Evolutionary conservation across 148 eudicot genomes (phyloP), one percentile per base, ranked within the genome.

Genomic region (Dysphania ambrosioides): DNA sequence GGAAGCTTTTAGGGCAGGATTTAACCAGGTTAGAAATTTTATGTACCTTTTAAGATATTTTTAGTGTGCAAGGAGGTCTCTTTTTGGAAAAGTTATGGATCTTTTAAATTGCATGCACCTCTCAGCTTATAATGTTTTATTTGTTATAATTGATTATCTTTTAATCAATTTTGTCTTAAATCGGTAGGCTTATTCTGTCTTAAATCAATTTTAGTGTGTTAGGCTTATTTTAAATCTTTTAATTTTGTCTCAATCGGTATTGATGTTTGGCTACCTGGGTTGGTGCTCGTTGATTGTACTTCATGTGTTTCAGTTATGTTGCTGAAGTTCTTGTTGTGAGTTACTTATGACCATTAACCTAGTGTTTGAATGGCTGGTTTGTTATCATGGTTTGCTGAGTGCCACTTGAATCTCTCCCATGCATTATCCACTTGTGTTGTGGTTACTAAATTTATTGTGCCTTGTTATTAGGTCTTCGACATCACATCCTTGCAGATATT

Each of bases 1-100:
- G 82, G 99, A 96, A 82, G 97, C 99, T 77, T 92, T 96, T 77
- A 90, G 90, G 83, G 87, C 94, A 51, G 97, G 99, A 24, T 96
- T 95, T 75, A 92, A 87, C 75, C 93, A 96, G 93, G 99, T 92
- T 36, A 67, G 74, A 30, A 55, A n/a, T n/a, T 47, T 62, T 40
- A 26, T 67, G 34, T n/a, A n/a, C n/a, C n/a, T 38, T 18, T n/a
- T n/a, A n/a, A n/a, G n/a, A 6, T 58, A 34, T 16, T 30, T n/a
- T 38, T 70, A 27, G 0, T 57, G 16, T 72, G 61, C 32, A 71
- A 42, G 35, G 36, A 27, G 4, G n/a, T 36, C 1, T 18, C 67
- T 26, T 0, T 38, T 47, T 60, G 26, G 51, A 55, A 35, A 62
- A 11, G 6, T 31, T 2, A 21, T 12, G 18, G n/a, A 21, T 11